These are phyloP conservation scores for Eucommia ulmoides DNA, from an alignment of 257 asterid genomes.

Conservation along the genomic window DNA sequence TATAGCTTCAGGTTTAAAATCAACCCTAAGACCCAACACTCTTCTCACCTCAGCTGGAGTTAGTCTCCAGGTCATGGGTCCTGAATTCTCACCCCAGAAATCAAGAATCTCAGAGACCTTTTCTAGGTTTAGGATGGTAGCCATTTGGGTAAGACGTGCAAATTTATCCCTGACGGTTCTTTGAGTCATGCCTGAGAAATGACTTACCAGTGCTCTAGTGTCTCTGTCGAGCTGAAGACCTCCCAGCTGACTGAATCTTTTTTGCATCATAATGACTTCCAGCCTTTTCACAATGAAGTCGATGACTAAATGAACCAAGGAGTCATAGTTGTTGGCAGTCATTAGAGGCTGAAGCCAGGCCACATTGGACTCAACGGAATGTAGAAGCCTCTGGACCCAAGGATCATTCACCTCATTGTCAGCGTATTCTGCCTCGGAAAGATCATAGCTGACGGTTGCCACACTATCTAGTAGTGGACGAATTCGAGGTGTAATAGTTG, in stretches of 20 bases:
- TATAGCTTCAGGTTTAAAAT: constrained; percentile 86
- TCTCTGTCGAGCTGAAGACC: constrained; percentile 98
- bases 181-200: constrained; percentile 85
- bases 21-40: constrained; percentile 78
- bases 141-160: constrained; percentile 94
- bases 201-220: constrained; percentile 76
- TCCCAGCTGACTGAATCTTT: constrained; percentile 91
- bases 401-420: constrained; percentile 96
- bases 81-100: constrained; percentile 60
- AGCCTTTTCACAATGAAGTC: constrained; percentile 88
- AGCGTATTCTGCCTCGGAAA: constrained; percentile 89
- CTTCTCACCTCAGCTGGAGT: constrained; percentile 97
- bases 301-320: constrained; percentile 56
- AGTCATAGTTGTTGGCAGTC: constrained; percentile 77
- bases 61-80: constrained; percentile 96
- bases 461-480: constrained; percentile 79
- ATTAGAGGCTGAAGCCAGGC: constrained; percentile 84
- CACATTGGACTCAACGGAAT: constrained; percentile 68
- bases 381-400: constrained; percentile 97
- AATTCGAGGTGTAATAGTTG: constrained; percentile 65
- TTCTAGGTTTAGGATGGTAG: constrained; percentile 81
- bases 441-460: constrained; percentile 80
- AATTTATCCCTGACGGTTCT: constrained; percentile 92
- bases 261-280: constrained; percentile 95
- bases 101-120: constrained; percentile 93